Base-by-base conservation (phyloP, 805 yeast genomes). In the Ogataea kodamae region DNA sequence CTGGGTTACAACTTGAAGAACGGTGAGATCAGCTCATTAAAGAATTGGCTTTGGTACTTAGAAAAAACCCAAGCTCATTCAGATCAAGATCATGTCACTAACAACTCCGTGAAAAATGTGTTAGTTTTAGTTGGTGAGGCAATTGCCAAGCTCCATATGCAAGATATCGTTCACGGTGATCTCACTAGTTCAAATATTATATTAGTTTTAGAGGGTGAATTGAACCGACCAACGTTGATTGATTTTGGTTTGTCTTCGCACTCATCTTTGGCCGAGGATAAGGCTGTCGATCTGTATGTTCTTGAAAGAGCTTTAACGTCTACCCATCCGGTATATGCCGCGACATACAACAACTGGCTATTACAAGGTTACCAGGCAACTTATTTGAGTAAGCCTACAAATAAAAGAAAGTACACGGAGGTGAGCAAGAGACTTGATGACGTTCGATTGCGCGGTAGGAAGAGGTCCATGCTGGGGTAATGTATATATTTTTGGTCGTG, bases 201-300 rank as follows among this genome's bases (percentile, higher is more conserved):
- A 27, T 52, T 89, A 10, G 46, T 39, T 2, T 41, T 39, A 18
- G 30, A 61, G 8, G 58, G 51, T 41, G 24, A 26, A 17, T 15
- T 11, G 5, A 33, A 22, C n/a, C 48, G 42, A 6, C 87, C 94
- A 0, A 73, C 66, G 20, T 59, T 92, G 45, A 92, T 92, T 35
- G 98, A 92, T 54, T 92, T 92, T 62, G 98, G 98, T 0, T 67
- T 92, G 12, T 83, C 95, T 2, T 76, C 88, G 9, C 78, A 78
- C 37, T 77, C 95, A 0, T 69, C 71, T 1, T 55, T 87, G 42
- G 72, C 83, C 0, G 98, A 92, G 50, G 97, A 90, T 52, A 88
- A 86, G 58, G 97, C 97, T 3, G 98, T 92, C n/a, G 98, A 92
- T 57, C 59, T 92, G 39, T 92, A 92, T 50, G 97, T 92, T 8